Conservation (phyloP, 2,329 filamentous ascomycete genomes). For the Fusarium compactum region DNA sequence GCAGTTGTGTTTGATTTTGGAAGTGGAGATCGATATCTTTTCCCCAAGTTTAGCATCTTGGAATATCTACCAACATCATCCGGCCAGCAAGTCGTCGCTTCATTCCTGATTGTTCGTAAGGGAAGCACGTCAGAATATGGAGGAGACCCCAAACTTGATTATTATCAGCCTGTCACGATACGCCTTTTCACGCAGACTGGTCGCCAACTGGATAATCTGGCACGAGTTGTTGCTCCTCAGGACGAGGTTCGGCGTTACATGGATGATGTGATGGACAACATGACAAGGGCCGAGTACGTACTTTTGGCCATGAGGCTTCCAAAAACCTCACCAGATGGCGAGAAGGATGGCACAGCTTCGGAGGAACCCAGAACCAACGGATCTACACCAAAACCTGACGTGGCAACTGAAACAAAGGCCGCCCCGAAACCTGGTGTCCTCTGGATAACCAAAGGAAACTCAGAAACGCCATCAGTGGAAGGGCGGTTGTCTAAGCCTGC, state of each 20-base stretch:
- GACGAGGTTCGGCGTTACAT: conserved; percentile 75
- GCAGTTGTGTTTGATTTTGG: conserved; percentile 80
- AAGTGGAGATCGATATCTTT: conserved; percentile 79
- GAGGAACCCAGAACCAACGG: conserved; percentile 51
- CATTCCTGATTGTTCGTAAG: conserved; percentile 81
- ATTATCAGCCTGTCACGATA: conserved; percentile 80
- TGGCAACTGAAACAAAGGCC: conserved; percentile 42
- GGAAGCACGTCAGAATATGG: conserved; percentile 74
- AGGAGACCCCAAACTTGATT: conserved; percentile 73
- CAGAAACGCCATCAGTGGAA: conserved; percentile 34
- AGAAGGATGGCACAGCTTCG: conserved; percentile 45
- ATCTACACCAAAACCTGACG: conserved; percentile 49
- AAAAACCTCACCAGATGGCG: conserved; percentile 52
- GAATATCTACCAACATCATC: conserved; percentile 68
- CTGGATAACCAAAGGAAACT: conserved; percentile 50
- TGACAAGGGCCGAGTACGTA: conserved; percentile 75
- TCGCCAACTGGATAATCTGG: conserved; percentile 70
- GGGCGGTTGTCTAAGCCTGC: conserved; percentile 40
- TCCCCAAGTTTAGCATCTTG: conserved; percentile 82
- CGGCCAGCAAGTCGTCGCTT: conserved; percentile 75
- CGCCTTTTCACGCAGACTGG: conserved; percentile 67
- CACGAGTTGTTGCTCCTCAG: conserved; percentile 70
- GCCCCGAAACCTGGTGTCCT: conserved; percentile 51
- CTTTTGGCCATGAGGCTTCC: conserved; percentile 75
- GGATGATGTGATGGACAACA: conserved; percentile 77